phyloP scores from a whole-genome alignment of 331 rosid genomes.

The Phaseolus coccineus region DNA sequence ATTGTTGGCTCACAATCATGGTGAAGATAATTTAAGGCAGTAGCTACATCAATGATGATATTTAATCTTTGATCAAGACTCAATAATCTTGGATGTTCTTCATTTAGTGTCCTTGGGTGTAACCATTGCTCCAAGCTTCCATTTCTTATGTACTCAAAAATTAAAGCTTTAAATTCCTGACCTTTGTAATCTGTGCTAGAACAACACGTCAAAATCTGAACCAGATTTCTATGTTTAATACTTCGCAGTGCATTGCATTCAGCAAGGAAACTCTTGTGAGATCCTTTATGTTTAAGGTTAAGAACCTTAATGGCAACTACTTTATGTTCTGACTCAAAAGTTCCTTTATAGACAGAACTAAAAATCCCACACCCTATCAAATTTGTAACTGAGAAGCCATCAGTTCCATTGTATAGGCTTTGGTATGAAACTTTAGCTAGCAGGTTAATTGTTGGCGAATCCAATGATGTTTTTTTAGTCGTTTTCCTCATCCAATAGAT shows the following conservation, averaged over 20 bases:
- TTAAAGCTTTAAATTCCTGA: conserved; percentile 46
- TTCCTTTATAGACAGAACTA: not conserved
- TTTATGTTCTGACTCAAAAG: not conserved
- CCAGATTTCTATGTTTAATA: conserved; percentile 46
- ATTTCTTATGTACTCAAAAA: conserved; percentile 18
- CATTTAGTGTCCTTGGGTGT: not conserved
- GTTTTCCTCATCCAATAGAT: not conserved
- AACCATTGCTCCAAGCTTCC: conserved; percentile 19
- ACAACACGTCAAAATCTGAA: conserved; percentile 50
- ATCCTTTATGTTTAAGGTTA: not conserved
- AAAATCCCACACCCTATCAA: not conserved
- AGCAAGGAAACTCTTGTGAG: not conserved
- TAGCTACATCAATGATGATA: conserved; percentile 36
- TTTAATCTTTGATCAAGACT: conserved; percentile 28
- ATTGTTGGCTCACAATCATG: conserved; percentile 35
- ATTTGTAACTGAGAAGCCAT: not conserved
- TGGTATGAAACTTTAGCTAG: not conserved
- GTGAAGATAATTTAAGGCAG: conserved; percentile 48
- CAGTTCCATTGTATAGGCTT: not conserved
- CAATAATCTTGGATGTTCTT: conserved; percentile 5
- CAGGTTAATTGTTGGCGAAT: not conserved
- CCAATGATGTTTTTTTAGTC: not conserved
- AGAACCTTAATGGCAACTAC: not conserved
- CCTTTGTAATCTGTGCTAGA: conserved; percentile 44
- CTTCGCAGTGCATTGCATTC: not conserved